Base-by-base conservation (phyloP, 31 red algal species). In the Bonnemaisonia californica region DNA sequence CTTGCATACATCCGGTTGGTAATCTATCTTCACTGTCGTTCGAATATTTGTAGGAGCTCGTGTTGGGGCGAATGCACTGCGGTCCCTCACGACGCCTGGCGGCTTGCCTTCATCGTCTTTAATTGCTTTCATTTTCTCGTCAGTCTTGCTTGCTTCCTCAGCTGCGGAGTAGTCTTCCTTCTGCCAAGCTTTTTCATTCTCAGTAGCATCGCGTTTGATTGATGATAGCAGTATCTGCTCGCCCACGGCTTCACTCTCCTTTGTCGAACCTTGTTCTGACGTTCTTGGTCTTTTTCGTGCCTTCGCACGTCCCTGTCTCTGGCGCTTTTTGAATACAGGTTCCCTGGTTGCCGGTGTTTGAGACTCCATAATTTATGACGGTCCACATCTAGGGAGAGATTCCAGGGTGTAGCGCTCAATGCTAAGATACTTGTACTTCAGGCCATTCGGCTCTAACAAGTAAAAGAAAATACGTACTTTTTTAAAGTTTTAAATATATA, bases 1-100 rank as follows among this genome's bases (percentile, higher is more conserved):
- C 67, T 93, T 97, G 51, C 94, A 97, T 35, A 97, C 77, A 61
- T 93, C 89, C 24, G 94, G 88, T 65, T 97, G 89, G 64, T 82
- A 97, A 58, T 97, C 94, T 11, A 90, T 69, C 31, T 70, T 41
- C 26, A 88, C 80, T 58, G 80, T 92, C 23, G 76, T 65, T 42
- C 94, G 88, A 22, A 97, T 84, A 65, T 92, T 83, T 35, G 84
- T 67, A 11, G 83, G 88, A 33, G 94, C 82, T 55, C 62, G 73
- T 78, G 79, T 62, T 1, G 94, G 87, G 18, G 83, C 94, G 84
- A 88, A 91, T 5, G 79, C 48, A 28, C 69, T 94, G 4, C 77
- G 83, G n/a, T 54, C 74, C 21, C 41, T 59, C 24, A 55, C 61
- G 8, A 56, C 57, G 13, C 41, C 36, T 55, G 11, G 57, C 23